These are phyloP conservation scores for Dianthus caryophyllus DNA, from an alignment of 148 eudicot species.

Conservation along the genomic window DNA sequence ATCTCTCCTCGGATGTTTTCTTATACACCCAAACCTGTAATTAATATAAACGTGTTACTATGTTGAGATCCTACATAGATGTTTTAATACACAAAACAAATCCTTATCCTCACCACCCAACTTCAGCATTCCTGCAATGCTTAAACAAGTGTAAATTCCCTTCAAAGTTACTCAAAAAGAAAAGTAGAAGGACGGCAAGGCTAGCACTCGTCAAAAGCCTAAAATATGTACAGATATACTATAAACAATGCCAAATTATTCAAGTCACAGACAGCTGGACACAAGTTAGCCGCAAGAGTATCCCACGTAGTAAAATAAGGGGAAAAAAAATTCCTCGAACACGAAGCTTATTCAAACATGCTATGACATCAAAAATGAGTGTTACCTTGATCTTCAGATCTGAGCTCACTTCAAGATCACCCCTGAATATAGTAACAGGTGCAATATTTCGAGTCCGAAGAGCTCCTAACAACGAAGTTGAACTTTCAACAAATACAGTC, in stretches of 20 bases:
- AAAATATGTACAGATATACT: too few relatives aligned
- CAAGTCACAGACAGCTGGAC: background rate
- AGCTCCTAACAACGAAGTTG: conserved; percentile 81
- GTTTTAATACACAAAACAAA: background rate
- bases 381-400: conserved; percentile 77
- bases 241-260: background rate
- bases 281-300: background rate
- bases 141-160: background rate
- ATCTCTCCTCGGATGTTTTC: conserved; percentile 88
- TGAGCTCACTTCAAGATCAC: conserved; percentile 83
- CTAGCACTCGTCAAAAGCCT: background rate
- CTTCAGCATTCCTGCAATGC: background rate
- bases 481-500: conserved; percentile 63
- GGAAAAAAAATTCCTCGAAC: background rate
- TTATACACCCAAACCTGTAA: conserved; percentile 94
- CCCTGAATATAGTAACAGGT: conserved; percentile 90
- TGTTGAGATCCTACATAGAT: background rate
- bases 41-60: background rate
- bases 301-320: background rate
- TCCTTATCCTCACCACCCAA: background rate
- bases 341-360: conserved; percentile 2
- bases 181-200: background rate
- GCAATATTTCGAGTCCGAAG: conserved; percentile 80
- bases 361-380: background rate
- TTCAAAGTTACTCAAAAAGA: background rate